phyloP scores from a whole-genome alignment of 2,329 filamentous ascomycete species.

The Thelonectria rubi region DNA sequence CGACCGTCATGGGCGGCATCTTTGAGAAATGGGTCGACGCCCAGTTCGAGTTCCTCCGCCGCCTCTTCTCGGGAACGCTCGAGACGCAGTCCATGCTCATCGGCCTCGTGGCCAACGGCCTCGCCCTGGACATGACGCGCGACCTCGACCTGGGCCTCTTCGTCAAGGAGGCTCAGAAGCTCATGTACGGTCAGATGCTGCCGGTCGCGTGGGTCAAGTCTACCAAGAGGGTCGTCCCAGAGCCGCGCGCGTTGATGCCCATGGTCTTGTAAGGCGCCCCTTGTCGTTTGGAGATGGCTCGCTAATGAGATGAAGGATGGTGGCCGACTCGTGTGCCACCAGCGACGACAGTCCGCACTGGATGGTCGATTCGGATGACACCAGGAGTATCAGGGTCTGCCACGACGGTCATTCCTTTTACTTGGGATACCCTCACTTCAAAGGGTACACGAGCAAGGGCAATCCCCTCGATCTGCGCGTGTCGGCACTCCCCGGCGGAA shows the following conservation, averaged over 20 bases:
- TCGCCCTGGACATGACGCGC: conserved; percentile 1
- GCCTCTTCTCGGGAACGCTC: not conserved
- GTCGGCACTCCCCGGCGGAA: conserved; percentile 1
- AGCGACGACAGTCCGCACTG: not conserved
- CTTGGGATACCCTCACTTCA: not conserved
- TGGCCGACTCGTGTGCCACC: not conserved
- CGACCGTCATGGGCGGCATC: not conserved
- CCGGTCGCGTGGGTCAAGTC: not conserved
- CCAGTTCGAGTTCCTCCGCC: not conserved
- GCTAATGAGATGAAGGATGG: not conserved
- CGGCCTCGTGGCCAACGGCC: not conserved
- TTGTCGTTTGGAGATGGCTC: not conserved
- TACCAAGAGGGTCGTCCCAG: not conserved
- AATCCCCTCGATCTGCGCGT: not conserved
- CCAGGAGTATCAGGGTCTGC: not conserved
- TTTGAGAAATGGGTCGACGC: conserved; percentile 5
- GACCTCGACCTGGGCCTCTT: not conserved
- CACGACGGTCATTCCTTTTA: conserved; percentile 7
- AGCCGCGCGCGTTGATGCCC: not conserved
- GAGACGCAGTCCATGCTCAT: not conserved
- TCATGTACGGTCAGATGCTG: conserved; percentile 6
- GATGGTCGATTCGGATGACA: not conserved
- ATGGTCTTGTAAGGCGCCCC: conserved; percentile 8
- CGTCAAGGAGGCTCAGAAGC: not conserved
- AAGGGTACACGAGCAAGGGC: not conserved